phyloP scores from a whole-genome alignment of 495 filamentous ascomycete species.

The Aspergillus campestris region DNA sequence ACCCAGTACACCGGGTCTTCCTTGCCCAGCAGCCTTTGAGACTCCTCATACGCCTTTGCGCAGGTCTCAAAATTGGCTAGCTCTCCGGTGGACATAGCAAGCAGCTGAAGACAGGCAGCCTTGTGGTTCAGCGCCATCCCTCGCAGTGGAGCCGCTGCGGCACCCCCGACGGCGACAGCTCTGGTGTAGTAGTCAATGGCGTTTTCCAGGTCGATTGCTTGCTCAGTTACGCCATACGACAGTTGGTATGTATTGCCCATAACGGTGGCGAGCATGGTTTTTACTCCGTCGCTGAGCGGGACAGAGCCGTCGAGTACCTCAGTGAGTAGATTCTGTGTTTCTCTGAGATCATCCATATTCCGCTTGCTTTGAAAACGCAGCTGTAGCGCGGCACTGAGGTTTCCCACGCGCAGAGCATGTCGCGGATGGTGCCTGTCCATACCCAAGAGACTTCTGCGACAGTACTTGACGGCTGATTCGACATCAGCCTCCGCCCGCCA shows the following conservation, averaged over 20 bases:
- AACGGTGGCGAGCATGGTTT: background rate
- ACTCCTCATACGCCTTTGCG: background rate
- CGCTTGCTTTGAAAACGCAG: background rate
- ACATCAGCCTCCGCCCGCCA: background rate
- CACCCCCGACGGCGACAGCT: background rate
- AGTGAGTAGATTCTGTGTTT: background rate
- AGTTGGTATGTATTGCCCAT: background rate
- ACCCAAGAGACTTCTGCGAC: background rate
- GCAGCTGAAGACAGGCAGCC: background rate
- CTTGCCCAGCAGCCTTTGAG: background rate
- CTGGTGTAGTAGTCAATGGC: background rate
- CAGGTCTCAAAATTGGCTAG: background rate
- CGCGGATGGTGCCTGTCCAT: background rate
- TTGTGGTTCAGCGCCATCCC: background rate
- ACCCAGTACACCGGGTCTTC: background rate
- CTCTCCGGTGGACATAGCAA: background rate
- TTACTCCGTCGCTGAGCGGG: background rate
- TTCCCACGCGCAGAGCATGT: background rate
- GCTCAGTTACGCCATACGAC: background rate
- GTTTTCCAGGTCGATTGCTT: background rate
- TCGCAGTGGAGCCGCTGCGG: background rate
- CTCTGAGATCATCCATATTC: background rate
- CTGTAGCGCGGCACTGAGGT: background rate
- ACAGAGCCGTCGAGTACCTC: background rate
- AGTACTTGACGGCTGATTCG: constrained; percentile 1